Evolutionary conservation across 176 grass and related monocot genomes (phyloP), one percentile per base, ranked within the genome.

Genomic region (Poa annua): DNA sequence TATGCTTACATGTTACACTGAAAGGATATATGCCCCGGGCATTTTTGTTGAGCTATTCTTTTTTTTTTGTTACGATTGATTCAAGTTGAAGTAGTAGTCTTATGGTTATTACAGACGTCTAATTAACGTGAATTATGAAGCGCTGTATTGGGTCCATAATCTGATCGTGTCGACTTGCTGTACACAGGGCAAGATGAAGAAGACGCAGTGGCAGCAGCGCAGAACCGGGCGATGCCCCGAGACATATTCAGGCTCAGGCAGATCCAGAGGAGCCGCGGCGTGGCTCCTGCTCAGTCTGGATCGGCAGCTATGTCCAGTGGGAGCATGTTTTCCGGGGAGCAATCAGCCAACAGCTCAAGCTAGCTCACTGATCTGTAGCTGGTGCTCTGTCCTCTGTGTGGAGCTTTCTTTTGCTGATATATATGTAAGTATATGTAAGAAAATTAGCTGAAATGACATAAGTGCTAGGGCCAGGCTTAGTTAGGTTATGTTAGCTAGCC

Each of bases 181-280:
- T 39, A 66, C 77, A 34, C 52, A 98, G 96, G 96, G 75, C 87
- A 98, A 90, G 92, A 98, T 45, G 96, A 98, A 52, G 96, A 92
- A 53, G 93, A 98, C 14, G 80, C 77, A 3, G 82, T 51, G 0
- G 80, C 63, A 0, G 82, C 83, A 0, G 85, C 82, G 34, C 89
- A 95, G 80, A 98, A 64, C 68, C 91, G 83, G 56, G 85, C 89
- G 17, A 71, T 89, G 47, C 96, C 92, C 9, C 83, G 75, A 53
- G 96, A 98, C 17, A 86, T 98, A 70, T 98, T 98, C 83, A 95
- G 89, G 86, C 89, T 98, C 49, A 75, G 96, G 63, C 96, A 98
- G 72, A 95, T 98, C 44, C 96, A 93, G 44, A 93, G 86, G 85
- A 88, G 73, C 32, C 84, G 92, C 11, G 92, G 85, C 0, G 47